Conservation (phyloP, 1,284 basidiomycete genomes). For the Boletellus deceptivus region DNA sequence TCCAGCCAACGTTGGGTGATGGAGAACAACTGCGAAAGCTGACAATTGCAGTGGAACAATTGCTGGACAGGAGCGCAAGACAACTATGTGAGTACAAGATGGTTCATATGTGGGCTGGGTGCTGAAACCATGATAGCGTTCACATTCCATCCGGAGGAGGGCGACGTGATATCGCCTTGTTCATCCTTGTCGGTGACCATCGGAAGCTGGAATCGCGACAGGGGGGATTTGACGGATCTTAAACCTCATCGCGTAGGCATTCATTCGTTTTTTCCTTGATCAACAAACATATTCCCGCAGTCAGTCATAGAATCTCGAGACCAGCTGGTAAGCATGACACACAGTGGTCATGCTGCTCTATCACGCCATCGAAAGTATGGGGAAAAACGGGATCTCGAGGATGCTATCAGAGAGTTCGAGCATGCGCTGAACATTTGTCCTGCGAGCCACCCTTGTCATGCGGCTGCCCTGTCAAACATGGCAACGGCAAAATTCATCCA, state of each 20-base stretch:
- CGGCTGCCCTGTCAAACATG: conserved; percentile 8
- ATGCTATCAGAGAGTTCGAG: conserved; percentile 1
- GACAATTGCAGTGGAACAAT: not conserved
- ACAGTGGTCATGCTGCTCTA: not conserved
- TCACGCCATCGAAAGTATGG: not conserved
- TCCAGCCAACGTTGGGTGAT: not conserved
- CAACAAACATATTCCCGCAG: not conserved
- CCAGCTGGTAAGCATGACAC: not conserved
- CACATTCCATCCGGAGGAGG: not conserved
- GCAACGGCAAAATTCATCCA: not conserved
- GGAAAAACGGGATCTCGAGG: not conserved
- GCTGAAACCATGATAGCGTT: not conserved
- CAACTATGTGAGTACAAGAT: not conserved
- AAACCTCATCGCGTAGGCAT: too few relatives aligned
- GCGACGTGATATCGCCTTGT: not conserved
- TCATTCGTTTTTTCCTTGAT: not conserved
- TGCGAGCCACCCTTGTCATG: conserved; percentile 5
- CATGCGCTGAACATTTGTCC: conserved; percentile 8
- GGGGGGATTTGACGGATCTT: too few relatives aligned
- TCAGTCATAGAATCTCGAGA: not conserved
- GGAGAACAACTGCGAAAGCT: not conserved
- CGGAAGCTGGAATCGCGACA: too few relatives aligned
- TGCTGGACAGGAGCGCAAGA: not conserved
- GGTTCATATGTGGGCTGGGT: not conserved
- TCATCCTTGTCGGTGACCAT: not conserved